Conservation (phyloP, 352 stramenopile species). For the Achlya hypogyna region DNA sequence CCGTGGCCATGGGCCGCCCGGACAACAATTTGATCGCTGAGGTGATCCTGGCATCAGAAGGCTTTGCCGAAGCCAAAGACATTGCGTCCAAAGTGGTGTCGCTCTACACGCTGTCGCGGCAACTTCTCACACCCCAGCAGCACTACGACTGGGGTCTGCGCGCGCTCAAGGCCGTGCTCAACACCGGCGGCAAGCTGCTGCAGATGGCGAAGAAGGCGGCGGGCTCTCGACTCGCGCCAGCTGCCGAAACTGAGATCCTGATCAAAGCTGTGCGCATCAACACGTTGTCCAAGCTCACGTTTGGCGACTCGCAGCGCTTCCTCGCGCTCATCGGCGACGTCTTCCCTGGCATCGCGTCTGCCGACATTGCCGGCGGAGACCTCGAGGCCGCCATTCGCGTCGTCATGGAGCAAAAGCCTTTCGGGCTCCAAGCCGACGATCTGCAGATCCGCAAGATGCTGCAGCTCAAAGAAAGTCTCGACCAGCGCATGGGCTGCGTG, state of each 20-base stretch:
- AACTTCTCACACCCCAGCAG: slow-evolving; percentile 83
- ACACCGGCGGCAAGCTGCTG: slow-evolving; percentile 88
- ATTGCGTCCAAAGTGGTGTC: slow-evolving; percentile 88
- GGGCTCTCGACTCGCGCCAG: slow-evolving; percentile 40
- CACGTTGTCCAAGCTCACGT: slow-evolving; percentile 93
- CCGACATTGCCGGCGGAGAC: slow-evolving; percentile 72
- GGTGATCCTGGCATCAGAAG: slow-evolving; percentile 88
- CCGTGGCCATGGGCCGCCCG: slow-evolving; percentile 86
- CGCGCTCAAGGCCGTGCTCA: slow-evolving; percentile 90
- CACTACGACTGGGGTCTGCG: slow-evolving; percentile 93
- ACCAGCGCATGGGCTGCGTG: slow-evolving; percentile 93
- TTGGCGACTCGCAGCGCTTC: slow-evolving; percentile 85
- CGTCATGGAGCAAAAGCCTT: slow-evolving; percentile 86
- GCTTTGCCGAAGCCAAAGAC: slow-evolving; percentile 84
- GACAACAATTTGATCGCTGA: slow-evolving; percentile 93
- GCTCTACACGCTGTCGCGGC: slow-evolving; percentile 80
- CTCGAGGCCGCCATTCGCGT: slow-evolving; percentile 80
- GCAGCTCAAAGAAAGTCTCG: slow-evolving; percentile 91
- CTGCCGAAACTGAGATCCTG: slow-evolving; percentile 84
- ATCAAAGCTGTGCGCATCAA: slow-evolving; percentile 95
- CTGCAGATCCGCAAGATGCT: slow-evolving; percentile 92
- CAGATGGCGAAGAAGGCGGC: slow-evolving; percentile 69
- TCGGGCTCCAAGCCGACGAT: slow-evolving; percentile 82
- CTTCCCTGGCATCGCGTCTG: slow-evolving; percentile 82
- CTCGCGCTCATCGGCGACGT: slow-evolving; percentile 89